These are phyloP conservation scores for Mycena galopus DNA, from an alignment of 768 basidiomycete species.

Conservation along the genomic window DNA sequence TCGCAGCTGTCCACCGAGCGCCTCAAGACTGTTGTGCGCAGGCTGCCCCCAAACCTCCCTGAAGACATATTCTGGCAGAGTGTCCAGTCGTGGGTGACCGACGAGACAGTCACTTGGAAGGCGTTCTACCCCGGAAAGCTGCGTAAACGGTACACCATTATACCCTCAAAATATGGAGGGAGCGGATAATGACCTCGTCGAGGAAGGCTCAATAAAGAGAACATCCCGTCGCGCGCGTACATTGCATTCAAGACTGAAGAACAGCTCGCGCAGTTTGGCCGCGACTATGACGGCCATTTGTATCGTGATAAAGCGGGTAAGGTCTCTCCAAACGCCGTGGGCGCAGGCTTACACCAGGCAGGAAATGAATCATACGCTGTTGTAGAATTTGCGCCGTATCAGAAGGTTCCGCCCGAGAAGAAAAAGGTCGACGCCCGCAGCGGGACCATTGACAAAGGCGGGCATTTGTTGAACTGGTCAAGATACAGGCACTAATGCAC, in stretches of 20 bases:
- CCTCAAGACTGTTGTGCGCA: slow-evolving; percentile 88
- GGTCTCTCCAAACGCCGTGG: not conserved
- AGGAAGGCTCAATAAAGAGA: slow-evolving; percentile 84
- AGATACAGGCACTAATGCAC: slow-evolving; percentile 10
- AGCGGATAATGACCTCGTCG: slow-evolving; percentile 29
- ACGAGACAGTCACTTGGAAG: slow-evolving; percentile 79
- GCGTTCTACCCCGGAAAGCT: slow-evolving; percentile 76
- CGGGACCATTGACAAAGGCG: slow-evolving; percentile 93
- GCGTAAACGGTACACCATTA: slow-evolving; percentile 72
- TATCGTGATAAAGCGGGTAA: slow-evolving; percentile 93
- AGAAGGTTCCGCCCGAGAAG: slow-evolving; percentile 84
- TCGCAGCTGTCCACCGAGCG: slow-evolving; percentile 60
- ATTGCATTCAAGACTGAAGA: slow-evolving; percentile 89
- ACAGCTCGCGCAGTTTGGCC: slow-evolving; percentile 78
- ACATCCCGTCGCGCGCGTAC: slow-evolving; percentile 89
- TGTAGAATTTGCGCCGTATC: slow-evolving; percentile 95
- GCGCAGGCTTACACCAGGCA: slow-evolving; percentile 45
- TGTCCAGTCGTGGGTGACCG: slow-evolving; percentile 85
- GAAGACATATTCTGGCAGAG: slow-evolving; percentile 96
- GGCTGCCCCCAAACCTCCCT: slow-evolving; percentile 92
- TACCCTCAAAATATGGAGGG: not conserved
- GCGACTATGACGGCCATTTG: slow-evolving; percentile 90
- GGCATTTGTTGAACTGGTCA: slow-evolving; percentile 19
- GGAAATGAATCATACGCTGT: slow-evolving; percentile 91
- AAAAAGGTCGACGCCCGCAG: slow-evolving; percentile 83